Conservation (phyloP, 2,329 filamentous ascomycete genomes). For the Aspergillus sp. region DNA sequence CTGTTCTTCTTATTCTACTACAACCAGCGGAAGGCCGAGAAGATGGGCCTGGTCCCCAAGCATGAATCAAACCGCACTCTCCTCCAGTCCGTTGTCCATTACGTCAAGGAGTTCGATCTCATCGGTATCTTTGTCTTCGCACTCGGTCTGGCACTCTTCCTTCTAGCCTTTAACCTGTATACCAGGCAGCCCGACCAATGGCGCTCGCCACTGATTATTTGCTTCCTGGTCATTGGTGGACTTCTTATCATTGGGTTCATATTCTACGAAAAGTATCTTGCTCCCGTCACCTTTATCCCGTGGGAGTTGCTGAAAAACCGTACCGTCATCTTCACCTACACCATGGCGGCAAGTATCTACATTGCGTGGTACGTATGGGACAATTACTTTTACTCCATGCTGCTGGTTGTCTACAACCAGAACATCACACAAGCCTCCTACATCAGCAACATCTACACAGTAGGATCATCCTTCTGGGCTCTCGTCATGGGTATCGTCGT, state of each 20-base stretch:
- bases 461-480: slow-evolving; percentile 54
- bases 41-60: slow-evolving; percentile 51
- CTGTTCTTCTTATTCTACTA: slow-evolving; percentile 55
- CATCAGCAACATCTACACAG: slow-evolving; percentile 52
- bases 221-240: slow-evolving; percentile 37
- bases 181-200: slow-evolving; percentile 32
- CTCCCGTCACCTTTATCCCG: slow-evolving; percentile 55
- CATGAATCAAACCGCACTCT: slow-evolving; percentile 47
- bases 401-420: slow-evolving; percentile 54
- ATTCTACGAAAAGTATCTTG: slow-evolving; percentile 55
- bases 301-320: slow-evolving; percentile 51
- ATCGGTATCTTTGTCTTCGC: slow-evolving; percentile 61
- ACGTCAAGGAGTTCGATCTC: slow-evolving; percentile 63
- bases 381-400: slow-evolving; percentile 54
- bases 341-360: slow-evolving; percentile 50
- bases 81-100: slow-evolving; percentile 52
- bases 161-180: slow-evolving; percentile 63
- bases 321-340: slow-evolving; percentile 53
- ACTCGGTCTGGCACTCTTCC: slow-evolving; percentile 61
- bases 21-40: slow-evolving; percentile 60
- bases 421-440: slow-evolving; percentile 46
- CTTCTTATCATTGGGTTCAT: slow-evolving; percentile 51
- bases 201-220: slow-evolving; percentile 53
- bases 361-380: slow-evolving; percentile 56
- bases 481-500: slow-evolving; percentile 53